These are phyloP conservation scores for Alternaria sp. DNA, from an alignment of 2,329 filamentous ascomycete genomes.

Conservation along the genomic window DNA sequence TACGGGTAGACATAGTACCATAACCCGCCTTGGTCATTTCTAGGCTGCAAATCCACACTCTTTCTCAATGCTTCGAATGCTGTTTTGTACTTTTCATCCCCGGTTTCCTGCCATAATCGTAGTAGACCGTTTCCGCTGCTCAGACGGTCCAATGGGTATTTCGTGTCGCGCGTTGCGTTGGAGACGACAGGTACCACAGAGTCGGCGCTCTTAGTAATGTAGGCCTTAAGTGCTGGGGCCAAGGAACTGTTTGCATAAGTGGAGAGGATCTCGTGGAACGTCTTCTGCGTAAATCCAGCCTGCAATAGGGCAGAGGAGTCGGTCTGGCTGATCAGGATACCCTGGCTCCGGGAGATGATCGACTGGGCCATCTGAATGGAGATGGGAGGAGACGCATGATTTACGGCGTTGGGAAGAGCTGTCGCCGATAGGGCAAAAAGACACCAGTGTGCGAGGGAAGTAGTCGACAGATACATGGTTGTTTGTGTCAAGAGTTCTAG, in stretches of 20 bases:
- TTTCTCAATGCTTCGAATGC: constrained; percentile 18
- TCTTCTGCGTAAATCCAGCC: constrained; percentile 44
- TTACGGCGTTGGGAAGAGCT: not conserved
- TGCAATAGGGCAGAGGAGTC: constrained; percentile 35
- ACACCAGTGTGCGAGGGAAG: not conserved
- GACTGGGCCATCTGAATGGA: constrained; percentile 37
- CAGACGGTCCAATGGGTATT: constrained; percentile 39
- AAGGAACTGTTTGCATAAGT: not conserved
- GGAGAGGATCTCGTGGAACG: constrained; percentile 27
- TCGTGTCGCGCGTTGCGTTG: constrained; percentile 24
- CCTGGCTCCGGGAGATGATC: constrained; percentile 41
- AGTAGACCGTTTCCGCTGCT: constrained; percentile 37
- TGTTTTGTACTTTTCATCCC: constrained; percentile 20
- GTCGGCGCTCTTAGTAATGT: constrained; percentile 25
- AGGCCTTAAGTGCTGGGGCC: constrained; percentile 4
- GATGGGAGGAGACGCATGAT: constrained; percentile 1
- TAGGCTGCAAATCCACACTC: constrained; percentile 36
- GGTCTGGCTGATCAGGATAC: constrained; percentile 27
- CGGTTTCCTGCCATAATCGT: constrained; percentile 15
- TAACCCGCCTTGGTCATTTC: constrained; percentile 36
- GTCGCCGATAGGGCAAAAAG: not conserved
- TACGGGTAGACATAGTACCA: constrained; percentile 56
- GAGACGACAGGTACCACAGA: constrained; percentile 22
- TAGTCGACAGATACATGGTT: not conserved
- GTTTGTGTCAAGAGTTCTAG: not conserved